Evolutionary conservation across 805 yeast species (phyloP), one percentile per base, ranked within the genome.

Genomic region (Wickerhamiella dianesei): DNA sequence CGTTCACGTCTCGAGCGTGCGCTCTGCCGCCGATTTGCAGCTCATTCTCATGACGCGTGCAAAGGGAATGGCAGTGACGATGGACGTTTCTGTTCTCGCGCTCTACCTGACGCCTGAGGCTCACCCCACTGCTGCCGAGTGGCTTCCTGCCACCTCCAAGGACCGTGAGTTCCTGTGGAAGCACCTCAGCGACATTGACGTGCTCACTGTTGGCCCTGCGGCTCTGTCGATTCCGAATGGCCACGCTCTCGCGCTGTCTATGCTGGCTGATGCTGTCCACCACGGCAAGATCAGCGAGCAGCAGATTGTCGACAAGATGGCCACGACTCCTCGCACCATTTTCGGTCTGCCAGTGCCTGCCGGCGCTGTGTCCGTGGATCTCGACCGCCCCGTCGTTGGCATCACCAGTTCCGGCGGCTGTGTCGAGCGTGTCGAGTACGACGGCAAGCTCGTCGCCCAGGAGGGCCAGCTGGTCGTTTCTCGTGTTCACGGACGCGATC

Each of bases 81-180:
- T 94, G 65, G 97, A 89, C 64, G 94, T 85, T 52, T 70, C 87
- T 19, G 79, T 89, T 43, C 80, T 77, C 61, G 70, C 94, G 3
- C 70, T 88, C 61, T 87, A 86, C 69, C 68, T 83, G 52, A 73
- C 84, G 41, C 59, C 58, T 50, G 82, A 76, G 62, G 77, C 77
- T 36, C 83, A 79, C 44, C 80, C 80, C 58, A 22, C 22, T 21
- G 77, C 77, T 55, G 81, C 86, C 55, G 60, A 65, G 20, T 79
- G 79, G 71, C 71, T 87, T 64, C 96, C 96, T 53, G 14, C 44
- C 18, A 73, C 89, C 18, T 72, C 73, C 60, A 82, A 75, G 54
- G 95, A 85, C 60, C 95, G 84, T 67, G 73, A 71, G 20, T 82
- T 80, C 45, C 72, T 89, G 56, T 88, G 96, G 96, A 77, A 71